A percentile compares a stretch with the other conserved stretches of the same genome.
Evolutionary conservation across 192 early-diverging fungal genomes (phyloP).

Genomic region (Coemansia sp.): DNA sequence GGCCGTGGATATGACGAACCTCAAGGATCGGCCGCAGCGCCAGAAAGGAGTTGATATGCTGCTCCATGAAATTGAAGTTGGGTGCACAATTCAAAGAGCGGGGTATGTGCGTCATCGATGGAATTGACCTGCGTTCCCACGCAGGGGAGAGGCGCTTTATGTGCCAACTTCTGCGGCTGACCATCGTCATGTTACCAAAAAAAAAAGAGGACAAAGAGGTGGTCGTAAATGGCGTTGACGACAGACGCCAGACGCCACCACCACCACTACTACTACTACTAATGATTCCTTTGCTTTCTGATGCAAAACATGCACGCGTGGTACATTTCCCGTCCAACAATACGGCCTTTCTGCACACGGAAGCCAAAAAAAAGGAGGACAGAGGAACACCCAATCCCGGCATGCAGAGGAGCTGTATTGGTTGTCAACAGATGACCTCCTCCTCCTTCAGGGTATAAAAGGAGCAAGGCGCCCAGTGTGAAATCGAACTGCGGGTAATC

Average conservation of each 20-base stretch:
- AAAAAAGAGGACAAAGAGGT: background rate
- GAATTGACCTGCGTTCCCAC: constrained; percentile 1
- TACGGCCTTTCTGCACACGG: background rate
- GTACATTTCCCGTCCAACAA: background rate
- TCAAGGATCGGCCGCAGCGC: background rate
- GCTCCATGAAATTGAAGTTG: background rate
- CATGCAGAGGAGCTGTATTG: background rate
- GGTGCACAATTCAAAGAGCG: background rate
- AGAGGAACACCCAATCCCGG: background rate
- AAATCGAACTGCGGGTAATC: background rate
- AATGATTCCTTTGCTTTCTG: constrained; percentile 5
- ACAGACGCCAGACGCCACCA: constrained; percentile 8
- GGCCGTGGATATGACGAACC: background rate
- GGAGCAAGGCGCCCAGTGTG: background rate
- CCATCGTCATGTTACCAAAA: constrained; percentile 2
- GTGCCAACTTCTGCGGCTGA: constrained; percentile 2
- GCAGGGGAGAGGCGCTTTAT: background rate
- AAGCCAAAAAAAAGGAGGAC: constrained; percentile 7
- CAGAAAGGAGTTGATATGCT: background rate
- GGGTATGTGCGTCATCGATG: constrained; percentile 7
- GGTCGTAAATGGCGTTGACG: background rate
- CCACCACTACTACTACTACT: background rate
- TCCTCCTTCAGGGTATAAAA: background rate
- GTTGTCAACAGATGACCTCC: background rate
- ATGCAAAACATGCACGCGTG: constrained; percentile 2